Evolutionary conservation across 164 flowering plant genomes (phyloP), one percentile per base, ranked within the genome.

Genomic region (Kalanchoe fedtschenkoi): DNA sequence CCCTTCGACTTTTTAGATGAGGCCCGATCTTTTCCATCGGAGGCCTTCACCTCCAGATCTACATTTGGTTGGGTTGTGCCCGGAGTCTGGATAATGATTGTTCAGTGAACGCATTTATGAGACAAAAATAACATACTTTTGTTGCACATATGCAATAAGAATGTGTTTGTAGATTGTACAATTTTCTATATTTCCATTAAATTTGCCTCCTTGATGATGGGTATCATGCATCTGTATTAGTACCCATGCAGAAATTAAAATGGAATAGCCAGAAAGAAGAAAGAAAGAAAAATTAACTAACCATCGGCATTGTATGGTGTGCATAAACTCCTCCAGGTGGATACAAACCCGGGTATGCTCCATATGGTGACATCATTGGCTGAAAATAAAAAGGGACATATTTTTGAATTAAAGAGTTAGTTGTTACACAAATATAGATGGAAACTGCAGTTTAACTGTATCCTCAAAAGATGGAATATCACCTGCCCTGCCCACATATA

Each of bases 401-500:
- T 7, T 3, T 14, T 29, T 11, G 13, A 33, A 58, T 32, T 13
- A 32, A 17, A 58, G 16, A 19, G 41, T 26, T 1, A 32, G n/a
- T 10, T 3, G n/a, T 22, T 19, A n/a, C 38, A 58, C 10, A 34
- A 58, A 34, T 17, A 6, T 0, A 6, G 19, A 33, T 21, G n/a
- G 39, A 58, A 9, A 11, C 14, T 1, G 9, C 13, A 34, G 16
- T 6, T 5, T 14, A 26, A 9, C 32, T 15, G 17, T 5, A 5
- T 34, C 5, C 6, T 34, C 24, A 19, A 34, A n/a, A 58, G 33
- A 58, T 19, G 16, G 2, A 58, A 32, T 33, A 33, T 14, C 21
- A 57, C 58, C 65, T 34, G 66, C 53, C 53, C 54, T 43, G 35
- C 55, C 64, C 64, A 61, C 38, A 61, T 61, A 43, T 43, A 61